phyloP scores from a whole-genome alignment of 371 early-diverging fungal genomes.

The Mortierella sp. region DNA sequence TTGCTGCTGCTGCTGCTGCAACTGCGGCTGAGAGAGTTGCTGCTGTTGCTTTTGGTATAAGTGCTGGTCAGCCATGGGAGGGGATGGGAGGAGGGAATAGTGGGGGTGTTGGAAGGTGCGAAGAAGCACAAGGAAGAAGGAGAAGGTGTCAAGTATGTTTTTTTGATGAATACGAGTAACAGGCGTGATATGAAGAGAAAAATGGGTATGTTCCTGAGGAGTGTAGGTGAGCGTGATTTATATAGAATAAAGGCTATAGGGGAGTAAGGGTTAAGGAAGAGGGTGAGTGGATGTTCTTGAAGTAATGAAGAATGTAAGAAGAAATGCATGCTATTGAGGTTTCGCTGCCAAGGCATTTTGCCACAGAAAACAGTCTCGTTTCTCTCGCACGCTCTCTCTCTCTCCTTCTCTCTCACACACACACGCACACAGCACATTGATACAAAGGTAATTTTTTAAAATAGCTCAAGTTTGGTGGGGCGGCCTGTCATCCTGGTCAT shows the following conservation, averaged over 20 bases:
- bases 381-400: no score
- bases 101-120: not conserved
- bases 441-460: no score
- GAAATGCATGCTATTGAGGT: not conserved
- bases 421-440: conserved; percentile 1
- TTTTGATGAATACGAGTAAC: not conserved
- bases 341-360: not conserved
- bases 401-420: not conserved
- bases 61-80: conserved; percentile 39
- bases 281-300: not conserved
- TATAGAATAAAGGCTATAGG: not conserved
- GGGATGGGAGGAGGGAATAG: not conserved
- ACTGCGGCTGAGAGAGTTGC: conserved; percentile 5
- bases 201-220: not conserved
- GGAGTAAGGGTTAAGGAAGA: not conserved
- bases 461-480: not conserved
- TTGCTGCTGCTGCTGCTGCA: conserved; percentile 15
- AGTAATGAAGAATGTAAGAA: not conserved
- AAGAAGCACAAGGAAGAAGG: not conserved
- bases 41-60: conserved; percentile 25
- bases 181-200: not conserved
- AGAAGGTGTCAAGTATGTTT: not conserved
- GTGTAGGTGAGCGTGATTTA: not conserved
- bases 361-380: not conserved
- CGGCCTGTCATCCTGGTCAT: conserved; percentile 1